These are phyloP conservation scores for Oenanthe sinensis DNA, from an alignment of 129 eudicot species.

Conservation along the genomic window DNA sequence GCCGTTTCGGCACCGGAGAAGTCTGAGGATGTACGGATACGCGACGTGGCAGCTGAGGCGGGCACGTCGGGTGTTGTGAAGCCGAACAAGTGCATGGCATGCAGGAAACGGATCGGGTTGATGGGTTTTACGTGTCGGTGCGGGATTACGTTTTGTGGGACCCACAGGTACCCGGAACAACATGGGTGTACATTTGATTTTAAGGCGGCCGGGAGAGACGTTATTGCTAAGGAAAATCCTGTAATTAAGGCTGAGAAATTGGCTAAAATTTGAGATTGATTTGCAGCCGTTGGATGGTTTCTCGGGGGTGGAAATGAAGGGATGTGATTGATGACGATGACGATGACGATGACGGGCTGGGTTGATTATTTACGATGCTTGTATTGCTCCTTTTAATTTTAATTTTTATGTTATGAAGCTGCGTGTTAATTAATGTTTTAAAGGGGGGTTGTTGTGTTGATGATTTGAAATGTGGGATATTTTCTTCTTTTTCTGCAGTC, in stretches of 20 bases:
- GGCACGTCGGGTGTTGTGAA: neutral
- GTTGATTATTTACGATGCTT: neutral
- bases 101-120: conserved; percentile 21
- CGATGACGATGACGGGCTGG: neutral
- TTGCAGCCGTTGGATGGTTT: neutral
- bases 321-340: neutral
- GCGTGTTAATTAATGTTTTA: neutral
- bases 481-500: neutral
- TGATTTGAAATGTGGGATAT: neutral
- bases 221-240: conserved; percentile 21
- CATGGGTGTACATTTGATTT: conserved; percentile 23
- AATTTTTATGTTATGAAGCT: neutral
- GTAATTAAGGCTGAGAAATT: conserved; percentile 18
- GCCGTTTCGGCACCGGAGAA: neutral
- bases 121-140: conserved; percentile 23
- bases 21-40: neutral
- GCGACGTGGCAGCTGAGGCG: neutral
- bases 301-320: neutral
- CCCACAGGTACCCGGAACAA: conserved; percentile 26
- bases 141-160: conserved; percentile 18
- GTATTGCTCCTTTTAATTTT: neutral
- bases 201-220: conserved; percentile 16
- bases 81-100: conserved; percentile 15
- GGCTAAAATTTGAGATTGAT: neutral
- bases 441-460: neutral